A percentile compares a stretch with the other conserved stretches of the same genome.
Conservation (phyloP, 257 asterid genomes). For the Pogostemon cablin region DNA sequence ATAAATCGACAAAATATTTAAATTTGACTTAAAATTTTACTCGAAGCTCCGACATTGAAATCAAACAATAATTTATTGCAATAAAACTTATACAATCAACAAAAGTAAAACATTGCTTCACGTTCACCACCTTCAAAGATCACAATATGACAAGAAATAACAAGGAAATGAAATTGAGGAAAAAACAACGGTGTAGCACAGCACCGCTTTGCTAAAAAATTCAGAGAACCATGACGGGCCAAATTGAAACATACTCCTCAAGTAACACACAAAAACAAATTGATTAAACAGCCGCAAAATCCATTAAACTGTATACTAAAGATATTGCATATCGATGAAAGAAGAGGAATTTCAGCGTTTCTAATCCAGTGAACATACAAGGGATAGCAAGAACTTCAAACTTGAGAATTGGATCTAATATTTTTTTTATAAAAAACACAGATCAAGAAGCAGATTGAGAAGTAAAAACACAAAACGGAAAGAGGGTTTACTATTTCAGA, state of each 20-base stretch:
- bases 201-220: background rate
- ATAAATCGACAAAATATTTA: background rate
- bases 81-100: conserved; percentile 19
- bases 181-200: background rate
- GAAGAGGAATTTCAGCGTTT: background rate
- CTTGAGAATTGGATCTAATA: background rate
- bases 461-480: background rate
- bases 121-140: background rate
- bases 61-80: background rate
- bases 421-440: background rate
- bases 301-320: background rate
- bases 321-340: background rate
- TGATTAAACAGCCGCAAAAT: background rate
- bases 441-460: conserved; percentile 22
- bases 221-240: background rate
- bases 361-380: background rate
- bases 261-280: background rate
- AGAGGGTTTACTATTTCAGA: conserved; percentile 25
- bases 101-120: background rate
- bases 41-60: conserved; percentile 17
- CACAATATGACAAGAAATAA: background rate
- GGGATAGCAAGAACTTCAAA: background rate
- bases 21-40: background rate
- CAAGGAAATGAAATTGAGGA: background rate
- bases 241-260: no score